A percentile compares a stretch with the other conserved stretches of the same genome.
These are phyloP conservation scores for Candida glucosophila DNA, from an alignment of 1,139 yeast species.

Conservation along the genomic window DNA sequence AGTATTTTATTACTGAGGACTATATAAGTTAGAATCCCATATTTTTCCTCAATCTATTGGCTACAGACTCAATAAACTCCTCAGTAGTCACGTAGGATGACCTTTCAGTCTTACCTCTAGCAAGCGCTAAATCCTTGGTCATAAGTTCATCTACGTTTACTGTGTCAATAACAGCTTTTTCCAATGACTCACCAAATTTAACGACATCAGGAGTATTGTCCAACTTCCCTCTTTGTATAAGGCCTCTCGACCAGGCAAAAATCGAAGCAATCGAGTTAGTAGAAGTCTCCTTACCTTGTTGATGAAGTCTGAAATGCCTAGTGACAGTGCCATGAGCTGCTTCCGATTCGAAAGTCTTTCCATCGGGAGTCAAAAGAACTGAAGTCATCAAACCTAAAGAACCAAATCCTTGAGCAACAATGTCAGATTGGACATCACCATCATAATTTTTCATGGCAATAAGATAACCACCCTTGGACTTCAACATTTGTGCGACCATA, in stretches of 20 bases:
- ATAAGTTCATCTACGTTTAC: conserved; percentile 78
- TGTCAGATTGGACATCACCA: conserved; percentile 95
- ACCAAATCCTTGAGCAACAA: conserved; percentile 97
- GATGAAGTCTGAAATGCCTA: conserved; percentile 91
- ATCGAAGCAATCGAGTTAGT: conserved; percentile 98
- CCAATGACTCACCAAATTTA: conserved; percentile 68
- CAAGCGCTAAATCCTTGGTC: conserved; percentile 93
- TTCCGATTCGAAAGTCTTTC: conserved; percentile 90
- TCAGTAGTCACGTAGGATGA: conserved; percentile 77
- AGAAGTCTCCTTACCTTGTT: conserved; percentile 94
- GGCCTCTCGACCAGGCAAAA: conserved; percentile 93
- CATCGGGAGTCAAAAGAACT: conserved; percentile 88
- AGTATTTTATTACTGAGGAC: too few species aligned
- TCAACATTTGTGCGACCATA: conserved; percentile 98
- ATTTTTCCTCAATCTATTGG: conserved; percentile 25
- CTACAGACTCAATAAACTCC: conserved; percentile 81
- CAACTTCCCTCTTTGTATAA: conserved; percentile 82
- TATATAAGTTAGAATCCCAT: conserved; percentile 12
- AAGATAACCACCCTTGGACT: conserved; percentile 89
- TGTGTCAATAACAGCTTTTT: conserved; percentile 77
- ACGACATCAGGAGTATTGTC: conserved; percentile 81
- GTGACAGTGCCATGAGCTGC: conserved; percentile 98
- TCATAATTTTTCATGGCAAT: conserved; percentile 96
- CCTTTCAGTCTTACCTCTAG: conserved; percentile 79
- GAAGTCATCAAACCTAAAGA: conserved; percentile 96